These are phyloP conservation scores for Fusarium piperis DNA, from an alignment of 2,329 filamentous ascomycete species.

Conservation along the genomic window DNA sequence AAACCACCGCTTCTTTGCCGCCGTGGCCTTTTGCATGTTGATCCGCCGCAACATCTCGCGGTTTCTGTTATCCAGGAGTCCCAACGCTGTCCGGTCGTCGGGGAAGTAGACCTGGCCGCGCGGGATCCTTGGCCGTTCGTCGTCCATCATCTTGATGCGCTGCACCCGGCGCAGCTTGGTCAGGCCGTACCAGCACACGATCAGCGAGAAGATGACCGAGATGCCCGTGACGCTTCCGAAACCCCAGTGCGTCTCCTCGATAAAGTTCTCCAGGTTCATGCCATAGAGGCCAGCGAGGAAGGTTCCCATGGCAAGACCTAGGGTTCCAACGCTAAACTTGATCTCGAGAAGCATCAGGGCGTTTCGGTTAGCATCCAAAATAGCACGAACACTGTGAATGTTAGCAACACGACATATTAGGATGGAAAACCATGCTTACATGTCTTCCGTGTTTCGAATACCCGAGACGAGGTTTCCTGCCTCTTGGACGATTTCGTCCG, in stretches of 20 bases:
- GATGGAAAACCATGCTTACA: slow-evolving; percentile 67
- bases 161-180: slow-evolving; percentile 86
- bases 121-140: slow-evolving; percentile 52
- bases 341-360: slow-evolving; percentile 97
- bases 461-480: slow-evolving; percentile 91
- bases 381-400: slow-evolving; percentile 81
- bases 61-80: slow-evolving; percentile 63
- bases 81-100: slow-evolving; percentile 54
- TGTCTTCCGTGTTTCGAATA: slow-evolving; percentile 98
- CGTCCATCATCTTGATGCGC: slow-evolving; percentile 81
- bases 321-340: slow-evolving; percentile 93
- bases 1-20: slow-evolving; percentile 49
- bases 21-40: slow-evolving; percentile 57
- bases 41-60: slow-evolving; percentile 64
- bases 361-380: slow-evolving; percentile 97
- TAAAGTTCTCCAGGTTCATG: slow-evolving; percentile 99
- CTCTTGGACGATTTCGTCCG: slow-evolving; percentile 97
- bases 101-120: slow-evolving; percentile 52
- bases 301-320: slow-evolving; percentile 93
- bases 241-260: slow-evolving; percentile 90
- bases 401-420: slow-evolving; percentile 24
- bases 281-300: slow-evolving; percentile 99
- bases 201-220: slow-evolving; percentile 76
- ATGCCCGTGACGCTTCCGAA: slow-evolving; percentile 79
- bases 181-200: slow-evolving; percentile 87